Evolutionary conservation across 441 rosid genomes (phyloP).

Genomic region (Biscutella auriculata): DNA sequence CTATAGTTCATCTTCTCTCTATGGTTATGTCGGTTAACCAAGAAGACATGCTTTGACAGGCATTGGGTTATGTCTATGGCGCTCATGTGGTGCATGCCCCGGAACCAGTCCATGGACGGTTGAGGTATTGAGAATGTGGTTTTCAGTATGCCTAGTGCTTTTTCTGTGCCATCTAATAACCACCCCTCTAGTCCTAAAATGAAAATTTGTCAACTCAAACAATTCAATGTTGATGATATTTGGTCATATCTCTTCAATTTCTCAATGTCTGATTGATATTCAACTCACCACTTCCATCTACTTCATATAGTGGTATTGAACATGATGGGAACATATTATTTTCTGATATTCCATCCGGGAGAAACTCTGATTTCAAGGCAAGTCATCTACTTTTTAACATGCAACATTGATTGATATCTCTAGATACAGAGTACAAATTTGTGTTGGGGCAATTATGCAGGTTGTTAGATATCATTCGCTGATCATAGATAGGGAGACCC

Average conservation of each 20-base stretch:
- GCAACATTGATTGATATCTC: background rate
- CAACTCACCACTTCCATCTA: slow-evolving; percentile 10
- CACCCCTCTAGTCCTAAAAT: background rate
- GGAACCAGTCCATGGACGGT: slow-evolving; percentile 91
- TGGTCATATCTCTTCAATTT: background rate
- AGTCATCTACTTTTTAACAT: slow-evolving; percentile 12
- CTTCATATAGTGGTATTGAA: slow-evolving; percentile 61
- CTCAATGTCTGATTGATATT: background rate
- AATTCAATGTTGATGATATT: background rate
- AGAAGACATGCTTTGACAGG: slow-evolving; percentile 36
- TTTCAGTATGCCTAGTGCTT: background rate
- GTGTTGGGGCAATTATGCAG: slow-evolving; percentile 28
- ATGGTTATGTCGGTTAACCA: background rate
- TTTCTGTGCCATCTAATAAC: background rate
- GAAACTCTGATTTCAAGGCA: slow-evolving; percentile 80
- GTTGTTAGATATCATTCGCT: slow-evolving; percentile 96
- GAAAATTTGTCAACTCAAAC: background rate
- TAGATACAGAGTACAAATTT: slow-evolving; percentile 6
- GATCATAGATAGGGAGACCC: slow-evolving; percentile 60
- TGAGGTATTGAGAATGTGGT: slow-evolving; percentile 47
- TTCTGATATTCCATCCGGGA: slow-evolving; percentile 69
- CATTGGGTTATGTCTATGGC: slow-evolving; percentile 84
- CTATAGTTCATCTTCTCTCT: background rate
- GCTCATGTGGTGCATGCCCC: slow-evolving; percentile 80
- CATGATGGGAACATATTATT: slow-evolving; percentile 69